Evolutionary conservation across 2,329 filamentous ascomycete species (phyloP).

Genomic region (Aulographum hederae): DNA sequence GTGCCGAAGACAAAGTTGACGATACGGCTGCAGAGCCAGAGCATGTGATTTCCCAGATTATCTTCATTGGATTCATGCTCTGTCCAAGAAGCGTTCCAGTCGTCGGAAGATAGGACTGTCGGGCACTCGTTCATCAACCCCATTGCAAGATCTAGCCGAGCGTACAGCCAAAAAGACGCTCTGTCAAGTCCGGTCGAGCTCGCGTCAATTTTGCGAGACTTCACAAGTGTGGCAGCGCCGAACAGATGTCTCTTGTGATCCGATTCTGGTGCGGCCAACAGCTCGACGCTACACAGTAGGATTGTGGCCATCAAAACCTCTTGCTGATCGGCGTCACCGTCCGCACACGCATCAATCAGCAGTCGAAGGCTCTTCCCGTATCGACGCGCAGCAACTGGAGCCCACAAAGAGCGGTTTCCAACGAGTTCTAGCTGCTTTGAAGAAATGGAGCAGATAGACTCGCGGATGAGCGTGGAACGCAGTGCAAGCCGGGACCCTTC

Average conservation of each 20-base stretch:
- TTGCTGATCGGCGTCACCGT: neutral
- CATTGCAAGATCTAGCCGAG: neutral
- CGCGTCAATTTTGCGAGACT: neutral
- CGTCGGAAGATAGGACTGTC: neutral
- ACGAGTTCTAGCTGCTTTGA: neutral
- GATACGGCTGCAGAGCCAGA: neutral
- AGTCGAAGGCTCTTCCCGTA: neutral
- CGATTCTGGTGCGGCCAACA: neutral
- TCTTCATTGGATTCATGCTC: neutral
- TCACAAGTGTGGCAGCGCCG: neutral
- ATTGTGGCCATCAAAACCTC: neutral
- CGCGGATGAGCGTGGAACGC: neutral
- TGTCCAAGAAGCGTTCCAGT: neutral
- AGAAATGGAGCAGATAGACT: neutral
- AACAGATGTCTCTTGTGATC: neutral
- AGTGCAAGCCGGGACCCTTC: neutral
- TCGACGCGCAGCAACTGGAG: neutral
- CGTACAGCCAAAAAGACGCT: neutral
- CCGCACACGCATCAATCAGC: neutral
- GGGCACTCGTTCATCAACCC: neutral
- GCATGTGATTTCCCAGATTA: neutral
- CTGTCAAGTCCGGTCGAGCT: neutral
- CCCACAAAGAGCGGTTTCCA: neutral
- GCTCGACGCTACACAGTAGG: conserved; percentile 1
- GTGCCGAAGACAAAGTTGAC: neutral